phyloP scores from a whole-genome alignment of 202 grass and related monocot species.

The Sporobolus alterniflorus region DNA sequence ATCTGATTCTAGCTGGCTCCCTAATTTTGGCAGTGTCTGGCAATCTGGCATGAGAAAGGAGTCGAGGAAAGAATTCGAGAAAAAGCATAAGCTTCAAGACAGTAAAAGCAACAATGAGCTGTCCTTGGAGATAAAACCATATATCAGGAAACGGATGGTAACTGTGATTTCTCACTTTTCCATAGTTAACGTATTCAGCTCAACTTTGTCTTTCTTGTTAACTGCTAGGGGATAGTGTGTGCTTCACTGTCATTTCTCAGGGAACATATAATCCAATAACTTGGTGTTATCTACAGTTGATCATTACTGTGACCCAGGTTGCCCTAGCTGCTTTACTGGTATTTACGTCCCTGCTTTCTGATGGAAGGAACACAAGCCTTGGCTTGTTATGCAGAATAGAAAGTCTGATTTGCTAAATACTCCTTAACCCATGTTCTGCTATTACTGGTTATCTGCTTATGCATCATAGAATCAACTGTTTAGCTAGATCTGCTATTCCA shows the following conservation, averaged over 20 bases:
- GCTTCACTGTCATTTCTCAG: background rate
- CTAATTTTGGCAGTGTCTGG: slow-evolving; percentile 96
- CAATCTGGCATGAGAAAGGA: slow-evolving; percentile 91
- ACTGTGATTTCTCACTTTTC: slow-evolving; percentile 29
- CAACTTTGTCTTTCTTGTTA: background rate
- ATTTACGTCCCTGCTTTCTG: background rate
- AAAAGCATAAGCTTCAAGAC: slow-evolving; percentile 53
- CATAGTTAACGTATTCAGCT: background rate
- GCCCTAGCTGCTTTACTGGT: background rate
- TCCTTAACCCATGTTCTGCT: background rate
- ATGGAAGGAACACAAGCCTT: background rate
- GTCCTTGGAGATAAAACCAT: slow-evolving; percentile 72
- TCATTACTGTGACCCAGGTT: background rate
- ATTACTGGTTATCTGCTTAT: background rate
- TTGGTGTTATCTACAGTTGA: background rate
- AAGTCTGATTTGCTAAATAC: background rate
- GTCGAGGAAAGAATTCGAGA: slow-evolving; percentile 83
- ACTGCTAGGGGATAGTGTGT: slow-evolving; percentile 8
- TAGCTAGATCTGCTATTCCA: background rate
- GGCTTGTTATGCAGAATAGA: background rate
- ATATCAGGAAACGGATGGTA: slow-evolving; percentile 96
- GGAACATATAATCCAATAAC: background rate
- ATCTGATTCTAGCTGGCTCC: slow-evolving; percentile 80
- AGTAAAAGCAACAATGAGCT: slow-evolving; percentile 39
- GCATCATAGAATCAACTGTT: background rate